A percentile compares a stretch with the other conserved stretches of the same genome.
Evolutionary conservation across 129 eudicot genomes (phyloP).

Genomic region (Logfia minima): DNA sequence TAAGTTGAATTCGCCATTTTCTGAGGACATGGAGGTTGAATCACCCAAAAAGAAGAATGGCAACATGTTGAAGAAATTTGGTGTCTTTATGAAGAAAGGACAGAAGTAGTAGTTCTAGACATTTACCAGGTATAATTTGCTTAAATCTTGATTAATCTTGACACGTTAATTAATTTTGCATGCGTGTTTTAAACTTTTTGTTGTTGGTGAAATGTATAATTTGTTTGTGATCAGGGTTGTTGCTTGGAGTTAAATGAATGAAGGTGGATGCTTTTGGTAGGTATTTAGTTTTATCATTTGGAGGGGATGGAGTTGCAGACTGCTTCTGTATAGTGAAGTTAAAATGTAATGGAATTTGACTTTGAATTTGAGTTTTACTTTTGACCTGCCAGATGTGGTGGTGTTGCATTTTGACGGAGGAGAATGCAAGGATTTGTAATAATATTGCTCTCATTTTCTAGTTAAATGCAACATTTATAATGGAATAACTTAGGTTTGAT

Average conservation of each 20-base stretch:
- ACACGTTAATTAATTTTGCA: not conserved
- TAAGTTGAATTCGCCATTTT: slow-evolving; percentile 56
- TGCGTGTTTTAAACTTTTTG: not conserved
- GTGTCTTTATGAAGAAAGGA: slow-evolving; percentile 75
- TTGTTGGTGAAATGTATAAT: not conserved
- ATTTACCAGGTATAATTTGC: slow-evolving; percentile 27
- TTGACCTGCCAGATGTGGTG: slow-evolving; percentile 25
- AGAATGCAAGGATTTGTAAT: slow-evolving; percentile 41
- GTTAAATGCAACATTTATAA: slow-evolving; percentile 15
- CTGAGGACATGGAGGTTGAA: slow-evolving; percentile 72
- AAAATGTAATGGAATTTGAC: slow-evolving; percentile 18
- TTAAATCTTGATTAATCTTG: slow-evolving; percentile 4
- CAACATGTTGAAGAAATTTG: slow-evolving; percentile 81
- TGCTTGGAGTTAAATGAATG: slow-evolving; percentile 27
- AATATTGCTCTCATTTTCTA: slow-evolving; percentile 27
- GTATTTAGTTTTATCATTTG: slow-evolving; percentile 9
- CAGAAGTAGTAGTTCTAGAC: slow-evolving; percentile 52
- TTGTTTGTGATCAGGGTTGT: slow-evolving; percentile 28
- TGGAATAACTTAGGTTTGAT: not conserved
- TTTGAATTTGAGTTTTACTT: slow-evolving; percentile 1
- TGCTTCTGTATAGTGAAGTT: slow-evolving; percentile 32
- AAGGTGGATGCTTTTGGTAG: slow-evolving; percentile 30
- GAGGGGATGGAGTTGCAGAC: slow-evolving; percentile 25
- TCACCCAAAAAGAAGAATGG: slow-evolving; percentile 84
- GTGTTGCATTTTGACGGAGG: slow-evolving; percentile 27